Conservation (phyloP, 345 rosid species). For the Odontarrhena argentea region DNA sequence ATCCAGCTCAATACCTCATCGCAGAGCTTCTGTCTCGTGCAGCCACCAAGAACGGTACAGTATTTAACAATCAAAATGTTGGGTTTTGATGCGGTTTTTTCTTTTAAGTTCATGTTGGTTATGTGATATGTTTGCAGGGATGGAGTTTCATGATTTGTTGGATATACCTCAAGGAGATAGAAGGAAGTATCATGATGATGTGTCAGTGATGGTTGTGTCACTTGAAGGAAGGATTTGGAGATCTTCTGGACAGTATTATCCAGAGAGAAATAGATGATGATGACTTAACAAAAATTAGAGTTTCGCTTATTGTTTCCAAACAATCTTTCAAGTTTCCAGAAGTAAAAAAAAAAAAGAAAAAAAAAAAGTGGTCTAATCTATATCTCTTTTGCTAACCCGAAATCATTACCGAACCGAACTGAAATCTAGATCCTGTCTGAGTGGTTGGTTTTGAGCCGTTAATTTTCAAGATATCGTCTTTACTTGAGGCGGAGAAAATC, state of each 20-base stretch:
- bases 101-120: background rate
- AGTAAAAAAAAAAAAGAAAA: background rate
- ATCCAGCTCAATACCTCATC: slow-evolving; percentile 94
- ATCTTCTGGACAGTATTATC: slow-evolving; percentile 71
- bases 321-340: slow-evolving; percentile 15
- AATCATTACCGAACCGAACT: too few species aligned
- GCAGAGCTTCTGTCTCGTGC: slow-evolving; percentile 94
- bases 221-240: slow-evolving; percentile 97
- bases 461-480: slow-evolving; percentile 39
- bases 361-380: background rate
- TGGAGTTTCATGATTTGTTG: slow-evolving; percentile 90
- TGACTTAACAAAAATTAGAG: slow-evolving; percentile 17
- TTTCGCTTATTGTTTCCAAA: slow-evolving; percentile 29
- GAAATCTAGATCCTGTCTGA: background rate
- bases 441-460: slow-evolving; percentile 45
- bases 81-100: background rate
- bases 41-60: slow-evolving; percentile 86
- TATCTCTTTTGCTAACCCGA: background rate
- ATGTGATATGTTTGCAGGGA: slow-evolving; percentile 53
- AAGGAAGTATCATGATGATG: slow-evolving; percentile 95
- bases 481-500: slow-evolving; percentile 28
- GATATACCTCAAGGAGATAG: slow-evolving; percentile 94
- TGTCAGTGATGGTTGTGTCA: slow-evolving; percentile 96
- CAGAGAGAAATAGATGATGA: slow-evolving; percentile 34
- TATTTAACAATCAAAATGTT: background rate